Evolutionary conservation across 345 rosid species (phyloP), one percentile per base, ranked within the genome.

Genomic region (Litchi chinensis): DNA sequence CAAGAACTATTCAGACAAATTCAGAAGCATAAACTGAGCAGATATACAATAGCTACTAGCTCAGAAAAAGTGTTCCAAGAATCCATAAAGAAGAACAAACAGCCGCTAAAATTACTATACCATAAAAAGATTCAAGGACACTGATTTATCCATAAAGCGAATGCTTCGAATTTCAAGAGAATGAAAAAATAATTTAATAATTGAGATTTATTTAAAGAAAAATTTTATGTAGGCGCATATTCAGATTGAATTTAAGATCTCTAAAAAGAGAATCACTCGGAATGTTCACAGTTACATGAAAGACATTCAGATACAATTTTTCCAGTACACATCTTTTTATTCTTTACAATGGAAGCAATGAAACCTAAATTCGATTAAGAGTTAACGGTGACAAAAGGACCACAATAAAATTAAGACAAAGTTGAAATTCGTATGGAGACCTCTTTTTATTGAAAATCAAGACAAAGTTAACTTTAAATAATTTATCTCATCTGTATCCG

Each of bases 41-140:
- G 56, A 52, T 57, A 75, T 22, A 67, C 39, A 26, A 67, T 10
- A 37, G 28, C 11, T 40, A 26, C 62, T 13, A n/a, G 39, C 32
- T 32, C 18, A 46, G 28, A 50, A 50, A 50, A 67, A 4, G 16
- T 48, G 24, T 11, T 71, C 71, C 46, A 63, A 19, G 8, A 32
- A 46, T 46, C 32, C 70, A 70, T 59, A 44, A 10, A 77, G 60
- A 60, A 59, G 32, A 65, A 76, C 15, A 50, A 66, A 21, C n/a
- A 28, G 52, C 52, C 0, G 40, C 44, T 18, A 48, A 13, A 65
- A 18, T 19, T 32, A 65, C 26, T 5, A n/a, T 11, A 65, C n/a
- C 1, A 12, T 11, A 18, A 5, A 48, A 11, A 26, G 9, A 65
- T 32, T 6, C 32, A 50, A 64, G 18, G n/a, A 75, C 12, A 41